Conservation (phyloP, 2,329 filamentous ascomycete genomes). For the Talaromyces sp. region DNA sequence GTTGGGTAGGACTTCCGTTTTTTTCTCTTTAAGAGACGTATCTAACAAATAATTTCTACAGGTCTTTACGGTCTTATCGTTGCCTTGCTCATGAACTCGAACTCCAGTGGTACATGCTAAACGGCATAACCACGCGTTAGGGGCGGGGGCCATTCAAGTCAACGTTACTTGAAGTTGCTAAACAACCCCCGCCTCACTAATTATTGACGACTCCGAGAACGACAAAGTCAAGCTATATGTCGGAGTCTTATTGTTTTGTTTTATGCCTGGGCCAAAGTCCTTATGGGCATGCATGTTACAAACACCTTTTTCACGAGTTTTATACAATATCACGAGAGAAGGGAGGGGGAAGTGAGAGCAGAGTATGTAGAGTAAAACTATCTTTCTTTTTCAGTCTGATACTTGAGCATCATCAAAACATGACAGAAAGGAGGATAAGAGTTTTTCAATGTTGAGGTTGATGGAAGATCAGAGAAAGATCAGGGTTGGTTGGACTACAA, state of each 20-base stretch:
- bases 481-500: neutral
- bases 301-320: neutral
- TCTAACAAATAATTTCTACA: slow-evolving; percentile 34
- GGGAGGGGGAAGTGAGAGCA: neutral
- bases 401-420: neutral
- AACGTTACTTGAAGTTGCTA: neutral
- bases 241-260: neutral
- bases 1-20: slow-evolving; percentile 63
- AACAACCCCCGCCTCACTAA: neutral
- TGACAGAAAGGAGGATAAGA: neutral
- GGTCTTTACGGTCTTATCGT: slow-evolving; percentile 99
- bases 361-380: slow-evolving; percentile 1
- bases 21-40: neutral
- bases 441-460: neutral
- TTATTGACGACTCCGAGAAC: neutral
- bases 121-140: slow-evolving; percentile 4
- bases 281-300: neutral
- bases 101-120: slow-evolving; percentile 65
- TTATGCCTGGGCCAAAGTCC: neutral
- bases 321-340: neutral
- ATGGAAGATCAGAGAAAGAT: neutral
- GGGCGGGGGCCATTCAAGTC: neutral
- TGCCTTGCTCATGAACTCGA: slow-evolving; percentile 98
- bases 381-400: neutral
- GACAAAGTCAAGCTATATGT: neutral